phyloP scores from a whole-genome alignment of 2,329 filamentous ascomycete genomes.

The Nothopassalora personata region DNA sequence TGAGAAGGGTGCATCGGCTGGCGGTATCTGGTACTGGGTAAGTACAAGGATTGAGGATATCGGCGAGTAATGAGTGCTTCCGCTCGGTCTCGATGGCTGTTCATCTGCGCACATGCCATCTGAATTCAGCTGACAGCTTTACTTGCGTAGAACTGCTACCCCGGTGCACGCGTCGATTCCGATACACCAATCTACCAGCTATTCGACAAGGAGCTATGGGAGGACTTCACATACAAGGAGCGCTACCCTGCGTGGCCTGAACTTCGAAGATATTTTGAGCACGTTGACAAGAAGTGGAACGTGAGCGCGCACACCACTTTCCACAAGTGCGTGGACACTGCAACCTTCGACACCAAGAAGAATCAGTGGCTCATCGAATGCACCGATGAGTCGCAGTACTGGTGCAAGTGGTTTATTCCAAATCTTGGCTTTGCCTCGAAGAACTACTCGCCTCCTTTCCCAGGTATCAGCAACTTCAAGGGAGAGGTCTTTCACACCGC shows the following conservation, averaged over 20 bases:
- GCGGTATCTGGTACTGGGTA: slow-evolving; percentile 33
- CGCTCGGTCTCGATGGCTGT: background rate
- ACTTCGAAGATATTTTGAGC: slow-evolving; percentile 54
- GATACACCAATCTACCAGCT: slow-evolving; percentile 32
- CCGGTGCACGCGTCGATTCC: slow-evolving; percentile 43
- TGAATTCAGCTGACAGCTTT: background rate
- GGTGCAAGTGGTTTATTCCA: slow-evolving; percentile 49
- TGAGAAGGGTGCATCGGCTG: slow-evolving; percentile 33
- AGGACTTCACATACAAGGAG: slow-evolving; percentile 51
- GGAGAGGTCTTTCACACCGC: slow-evolving; percentile 50
- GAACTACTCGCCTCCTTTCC: slow-evolving; percentile 55
- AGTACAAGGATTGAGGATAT: background rate
- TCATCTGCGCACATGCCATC: no score
- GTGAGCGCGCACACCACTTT: slow-evolving; percentile 54
- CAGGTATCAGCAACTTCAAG: slow-evolving; percentile 55
- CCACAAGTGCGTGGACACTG: slow-evolving; percentile 51
- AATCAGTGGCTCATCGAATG: slow-evolving; percentile 50
- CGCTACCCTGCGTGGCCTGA: slow-evolving; percentile 38
- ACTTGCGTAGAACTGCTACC: slow-evolving; percentile 27
- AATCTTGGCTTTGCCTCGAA: slow-evolving; percentile 56
- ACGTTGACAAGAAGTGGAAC: slow-evolving; percentile 51
- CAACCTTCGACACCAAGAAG: slow-evolving; percentile 46
- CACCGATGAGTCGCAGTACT: slow-evolving; percentile 47
- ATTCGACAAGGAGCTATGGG: slow-evolving; percentile 26
- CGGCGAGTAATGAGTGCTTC: background rate